Percentiles rank a stretch among this genome's conserved stretches.
These are phyloP conservation scores for Hyphodiscus sp. DNA, from an alignment of 2,329 filamentous ascomycete species.

Conservation along the genomic window DNA sequence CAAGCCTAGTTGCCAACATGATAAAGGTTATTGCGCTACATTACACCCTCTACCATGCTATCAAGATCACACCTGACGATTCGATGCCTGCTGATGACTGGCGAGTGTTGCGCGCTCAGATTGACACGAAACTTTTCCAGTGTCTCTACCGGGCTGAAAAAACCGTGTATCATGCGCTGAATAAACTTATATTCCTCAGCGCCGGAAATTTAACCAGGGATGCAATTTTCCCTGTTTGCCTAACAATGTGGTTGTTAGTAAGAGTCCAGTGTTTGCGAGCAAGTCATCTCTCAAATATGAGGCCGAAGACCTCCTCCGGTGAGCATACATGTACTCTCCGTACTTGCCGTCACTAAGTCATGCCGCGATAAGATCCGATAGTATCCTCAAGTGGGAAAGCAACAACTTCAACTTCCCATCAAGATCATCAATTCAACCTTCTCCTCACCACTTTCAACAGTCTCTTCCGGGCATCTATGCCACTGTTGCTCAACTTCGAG, in stretches of 20 bases:
- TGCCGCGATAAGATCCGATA: background rate
- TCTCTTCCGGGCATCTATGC: constrained; percentile 22
- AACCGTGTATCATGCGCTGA: constrained; percentile 19
- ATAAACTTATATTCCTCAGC: constrained; percentile 22
- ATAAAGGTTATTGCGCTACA: constrained; percentile 3
- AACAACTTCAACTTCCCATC: constrained; percentile 11
- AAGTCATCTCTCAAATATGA: constrained; percentile 17
- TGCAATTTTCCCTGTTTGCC: constrained; percentile 22
- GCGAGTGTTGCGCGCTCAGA: background rate
- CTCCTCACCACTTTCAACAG: constrained; percentile 22
- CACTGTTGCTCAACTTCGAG: constrained; percentile 21
- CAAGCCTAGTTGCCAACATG: constrained; percentile 4
- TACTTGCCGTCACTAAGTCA: background rate
- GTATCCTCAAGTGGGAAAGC: background rate
- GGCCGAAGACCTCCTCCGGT: constrained; percentile 10
- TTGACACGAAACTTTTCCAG: constrained; percentile 25
- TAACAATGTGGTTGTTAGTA: constrained; percentile 23
- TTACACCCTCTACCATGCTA: constrained; percentile 21
- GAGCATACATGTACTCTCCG: constrained; percentile 1
- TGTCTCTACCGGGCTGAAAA: constrained; percentile 18
- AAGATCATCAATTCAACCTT: constrained; percentile 18
- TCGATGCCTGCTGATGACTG: constrained; percentile 11
- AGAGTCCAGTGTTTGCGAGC: constrained; percentile 17
- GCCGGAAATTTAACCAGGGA: constrained; percentile 19
- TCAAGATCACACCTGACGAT: constrained; percentile 6